phyloP scores from a whole-genome alignment of 1,284 basidiomycete genomes.

The Neolentinus lepideus region DNA sequence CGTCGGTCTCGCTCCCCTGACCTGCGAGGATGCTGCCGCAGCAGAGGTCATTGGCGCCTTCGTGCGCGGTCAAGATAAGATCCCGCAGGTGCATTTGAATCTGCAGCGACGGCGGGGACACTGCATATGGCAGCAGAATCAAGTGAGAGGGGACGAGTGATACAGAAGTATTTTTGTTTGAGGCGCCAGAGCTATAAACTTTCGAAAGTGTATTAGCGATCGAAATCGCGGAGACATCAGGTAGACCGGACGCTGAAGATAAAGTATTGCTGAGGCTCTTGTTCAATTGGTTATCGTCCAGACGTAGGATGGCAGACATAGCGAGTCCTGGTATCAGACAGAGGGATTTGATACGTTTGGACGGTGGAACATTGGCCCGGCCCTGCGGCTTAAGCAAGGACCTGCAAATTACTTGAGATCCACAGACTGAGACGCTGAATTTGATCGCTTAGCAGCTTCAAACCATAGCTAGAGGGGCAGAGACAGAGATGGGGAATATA shows the following conservation, averaged over 20 bases:
- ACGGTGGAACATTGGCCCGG: not conserved
- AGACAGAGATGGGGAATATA: too few species aligned
- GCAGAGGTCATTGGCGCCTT: conserved; percentile 27
- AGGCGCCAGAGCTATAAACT: not conserved
- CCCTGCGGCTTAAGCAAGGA: not conserved
- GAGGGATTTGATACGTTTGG: not conserved
- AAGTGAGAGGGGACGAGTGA: conserved; percentile 9
- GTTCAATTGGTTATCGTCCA: not conserved
- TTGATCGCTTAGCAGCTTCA: too few species aligned
- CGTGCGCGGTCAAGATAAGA: conserved; percentile 31
- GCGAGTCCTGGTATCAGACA: not conserved
- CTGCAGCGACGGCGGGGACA: conserved; percentile 8
- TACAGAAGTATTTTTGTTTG: conserved; percentile 6
- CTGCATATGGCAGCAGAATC: conserved; percentile 1
- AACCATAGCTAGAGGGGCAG: too few species aligned
- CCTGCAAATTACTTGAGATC: not conserved
- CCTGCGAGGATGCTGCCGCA: conserved; percentile 49
- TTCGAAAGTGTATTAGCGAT: not conserved
- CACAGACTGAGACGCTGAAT: not conserved
- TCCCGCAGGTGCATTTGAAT: conserved; percentile 14
- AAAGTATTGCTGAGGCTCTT: not conserved
- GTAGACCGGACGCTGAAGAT: not conserved
- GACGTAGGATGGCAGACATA: not conserved
- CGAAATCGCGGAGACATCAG: not conserved
- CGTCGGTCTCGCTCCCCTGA: conserved; percentile 44